Evolutionary conservation across 331 rosid genomes (phyloP), one percentile per base, ranked within the genome.

Genomic region (Spiraea crenata): DNA sequence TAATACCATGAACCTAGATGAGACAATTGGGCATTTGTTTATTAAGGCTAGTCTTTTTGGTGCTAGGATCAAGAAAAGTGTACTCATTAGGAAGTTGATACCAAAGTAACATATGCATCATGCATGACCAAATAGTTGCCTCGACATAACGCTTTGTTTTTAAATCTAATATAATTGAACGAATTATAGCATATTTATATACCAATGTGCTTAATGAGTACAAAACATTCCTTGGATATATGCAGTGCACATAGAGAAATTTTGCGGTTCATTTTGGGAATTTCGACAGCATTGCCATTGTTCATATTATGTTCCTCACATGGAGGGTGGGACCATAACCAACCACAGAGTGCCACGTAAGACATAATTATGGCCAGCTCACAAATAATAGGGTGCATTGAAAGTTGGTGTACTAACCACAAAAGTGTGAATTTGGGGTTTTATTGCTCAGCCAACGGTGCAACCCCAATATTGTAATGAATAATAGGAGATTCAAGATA

Each of bases 51-150:
- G 11, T 62, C 16, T 38, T 67, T 5, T 25, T 17, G 5, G 20
- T 9, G 42, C 63, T 7, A 52, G 5, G 5, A 31, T 34, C 54
- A 69, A 41, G 14, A 69, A 20, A 54, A 52, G 51, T 31, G n/a
- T 54, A 68, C 31, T 39, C 3, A 1, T n/a, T 7, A 8, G 1
- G 48, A 51, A 50, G 38, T 3, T 17, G 61, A 39, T 50, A 17
- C 34, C 14, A 38, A 25, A 50, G 39, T 40, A 49, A 49, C 45
- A 57, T 16, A 13, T 44, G 42, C 42, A 69, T 42, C 54, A 40
- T 55, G 55, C 73, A 69, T 74, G 79, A 79, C 64, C 72, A 63
- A 60, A 67, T 20, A 59, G 14, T 60, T 20, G 46, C 64, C 38
- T 45, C 57, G 38, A 73, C 51, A 48, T 54, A 47, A 61, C 38